Percentiles rank a stretch among this genome's conserved stretches.
These are phyloP conservation scores for Rhizopogon vulgaris DNA, from an alignment of 768 basidiomycete genomes.

Conservation along the genomic window DNA sequence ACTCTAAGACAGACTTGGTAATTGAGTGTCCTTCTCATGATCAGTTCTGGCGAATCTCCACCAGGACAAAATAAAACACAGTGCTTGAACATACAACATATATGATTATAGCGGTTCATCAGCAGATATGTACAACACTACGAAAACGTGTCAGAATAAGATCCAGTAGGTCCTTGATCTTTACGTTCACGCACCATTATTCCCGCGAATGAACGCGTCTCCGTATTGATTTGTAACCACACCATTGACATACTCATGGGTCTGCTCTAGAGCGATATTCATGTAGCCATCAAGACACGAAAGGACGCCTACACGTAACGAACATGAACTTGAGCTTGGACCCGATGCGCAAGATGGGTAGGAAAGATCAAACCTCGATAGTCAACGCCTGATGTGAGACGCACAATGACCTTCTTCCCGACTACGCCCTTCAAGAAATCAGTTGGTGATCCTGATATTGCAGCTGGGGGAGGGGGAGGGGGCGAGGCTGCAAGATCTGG, in stretches of 20 bases:
- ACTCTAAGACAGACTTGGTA: no score
- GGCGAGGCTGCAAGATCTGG: slow-evolving; percentile 32
- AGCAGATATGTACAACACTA: slow-evolving; percentile 71
- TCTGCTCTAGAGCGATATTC: slow-evolving; percentile 98
- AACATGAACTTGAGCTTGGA: not conserved
- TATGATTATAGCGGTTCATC: slow-evolving; percentile 29
- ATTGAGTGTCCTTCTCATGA: no score
- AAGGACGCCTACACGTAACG: slow-evolving; percentile 59
- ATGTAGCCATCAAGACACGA: slow-evolving; percentile 98
- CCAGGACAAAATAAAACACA: no score
- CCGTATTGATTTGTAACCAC: slow-evolving; percentile 60
- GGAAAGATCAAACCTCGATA: slow-evolving; percentile 63
- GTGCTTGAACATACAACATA: no score
- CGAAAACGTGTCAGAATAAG: not conserved
- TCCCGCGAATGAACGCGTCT: slow-evolving; percentile 57
- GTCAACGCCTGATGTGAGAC: slow-evolving; percentile 88
- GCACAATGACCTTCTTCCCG: slow-evolving; percentile 91
- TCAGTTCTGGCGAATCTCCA: no score
- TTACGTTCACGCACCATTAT: slow-evolving; percentile 59
- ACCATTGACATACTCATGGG: slow-evolving; percentile 92
- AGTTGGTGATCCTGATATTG: slow-evolving; percentile 73
- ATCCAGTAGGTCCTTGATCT: slow-evolving; percentile 3
- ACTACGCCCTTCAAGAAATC: slow-evolving; percentile 95
- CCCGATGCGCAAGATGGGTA: not conserved
- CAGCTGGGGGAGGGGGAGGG: slow-evolving; percentile 43